Conservation (phyloP, 768 basidiomycete species). For the Boletus edulis region DNA sequence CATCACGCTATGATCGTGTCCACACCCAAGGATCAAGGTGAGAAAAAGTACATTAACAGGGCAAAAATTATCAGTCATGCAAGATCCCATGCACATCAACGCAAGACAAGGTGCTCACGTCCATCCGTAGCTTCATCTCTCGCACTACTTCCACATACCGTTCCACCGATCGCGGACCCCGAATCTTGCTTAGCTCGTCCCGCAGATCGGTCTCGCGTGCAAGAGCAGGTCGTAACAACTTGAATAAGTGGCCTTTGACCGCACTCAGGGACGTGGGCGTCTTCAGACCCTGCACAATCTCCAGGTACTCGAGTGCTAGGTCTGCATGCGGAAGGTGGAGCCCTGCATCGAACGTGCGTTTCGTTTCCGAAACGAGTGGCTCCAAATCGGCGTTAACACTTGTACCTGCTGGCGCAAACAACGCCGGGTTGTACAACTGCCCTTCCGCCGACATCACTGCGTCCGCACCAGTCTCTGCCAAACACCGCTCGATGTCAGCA, state of each 20-base stretch:
- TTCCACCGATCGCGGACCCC: constrained; percentile 22
- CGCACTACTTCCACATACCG: constrained; percentile 51
- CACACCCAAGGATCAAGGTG: neutral
- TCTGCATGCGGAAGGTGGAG: constrained; percentile 57
- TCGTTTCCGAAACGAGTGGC: neutral
- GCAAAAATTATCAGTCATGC: neutral
- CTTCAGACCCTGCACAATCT: constrained; percentile 59
- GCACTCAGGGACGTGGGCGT: constrained; percentile 73
- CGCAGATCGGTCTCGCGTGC: constrained; percentile 66
- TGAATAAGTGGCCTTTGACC: constrained; percentile 92
- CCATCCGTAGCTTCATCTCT: constrained; percentile 61
- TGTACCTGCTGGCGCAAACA: constrained; percentile 50
- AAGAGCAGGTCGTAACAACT: constrained; percentile 81
- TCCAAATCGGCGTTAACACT: constrained; percentile 6
- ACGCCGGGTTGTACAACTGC: constrained; percentile 86
- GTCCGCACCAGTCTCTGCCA: constrained; percentile 83
- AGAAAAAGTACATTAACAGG: neutral
- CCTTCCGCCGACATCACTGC: constrained; percentile 96
- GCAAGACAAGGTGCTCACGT: constrained; percentile 36
- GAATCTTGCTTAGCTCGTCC: constrained; percentile 60
- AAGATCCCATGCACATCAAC: neutral
- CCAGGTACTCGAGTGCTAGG: constrained; percentile 84
- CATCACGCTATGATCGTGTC: constrained; percentile 42
- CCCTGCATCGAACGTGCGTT: constrained; percentile 33
- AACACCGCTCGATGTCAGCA: constrained; percentile 76